phyloP scores from a whole-genome alignment of 805 yeast genomes.

The Wickerhamiella sergipiensis region DNA sequence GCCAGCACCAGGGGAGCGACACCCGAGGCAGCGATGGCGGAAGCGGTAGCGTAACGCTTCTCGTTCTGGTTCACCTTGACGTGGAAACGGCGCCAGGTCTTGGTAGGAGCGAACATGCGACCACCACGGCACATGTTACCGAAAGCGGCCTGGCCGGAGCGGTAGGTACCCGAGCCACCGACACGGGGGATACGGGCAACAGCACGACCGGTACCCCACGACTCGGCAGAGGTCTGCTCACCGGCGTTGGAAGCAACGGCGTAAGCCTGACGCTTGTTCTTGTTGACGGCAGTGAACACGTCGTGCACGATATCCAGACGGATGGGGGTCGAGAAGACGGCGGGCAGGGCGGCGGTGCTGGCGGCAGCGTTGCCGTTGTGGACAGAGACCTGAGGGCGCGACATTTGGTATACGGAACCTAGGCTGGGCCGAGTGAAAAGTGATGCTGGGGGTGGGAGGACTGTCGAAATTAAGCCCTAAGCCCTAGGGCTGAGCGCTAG shows the following conservation, averaged over 20 bases:
- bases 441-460: not conserved
- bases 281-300: slow-evolving; percentile 96
- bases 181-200: slow-evolving; percentile 99
- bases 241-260: slow-evolving; percentile 99
- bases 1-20: slow-evolving; percentile 97
- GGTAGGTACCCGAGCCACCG: slow-evolving; percentile 99
- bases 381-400: slow-evolving; percentile 97
- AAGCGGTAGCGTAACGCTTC: slow-evolving; percentile 99
- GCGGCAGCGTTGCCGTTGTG: slow-evolving; percentile 79
- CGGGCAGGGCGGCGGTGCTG: slow-evolving; percentile 84
- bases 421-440: not conserved
- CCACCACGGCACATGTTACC: slow-evolving; percentile 99
- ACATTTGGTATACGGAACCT: slow-evolving; percentile 9
- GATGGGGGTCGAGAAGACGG: slow-evolving; percentile 98
- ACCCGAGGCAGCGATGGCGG: slow-evolving; percentile 98
- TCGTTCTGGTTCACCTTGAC: slow-evolving; percentile 99
- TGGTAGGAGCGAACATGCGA: slow-evolving; percentile 99
- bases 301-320: slow-evolving; percentile 99
- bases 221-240: slow-evolving; percentile 99
- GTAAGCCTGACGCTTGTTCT: slow-evolving; percentile 99
- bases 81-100: slow-evolving; percentile 99
- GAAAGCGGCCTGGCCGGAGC: slow-evolving; percentile 99
- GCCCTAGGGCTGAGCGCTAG: not conserved
- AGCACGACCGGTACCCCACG: slow-evolving; percentile 99
- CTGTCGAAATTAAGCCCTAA: not conserved